Base-by-base conservation (phyloP, 352 stramenopile genomes). In the Blastocystis sp. region DNA sequence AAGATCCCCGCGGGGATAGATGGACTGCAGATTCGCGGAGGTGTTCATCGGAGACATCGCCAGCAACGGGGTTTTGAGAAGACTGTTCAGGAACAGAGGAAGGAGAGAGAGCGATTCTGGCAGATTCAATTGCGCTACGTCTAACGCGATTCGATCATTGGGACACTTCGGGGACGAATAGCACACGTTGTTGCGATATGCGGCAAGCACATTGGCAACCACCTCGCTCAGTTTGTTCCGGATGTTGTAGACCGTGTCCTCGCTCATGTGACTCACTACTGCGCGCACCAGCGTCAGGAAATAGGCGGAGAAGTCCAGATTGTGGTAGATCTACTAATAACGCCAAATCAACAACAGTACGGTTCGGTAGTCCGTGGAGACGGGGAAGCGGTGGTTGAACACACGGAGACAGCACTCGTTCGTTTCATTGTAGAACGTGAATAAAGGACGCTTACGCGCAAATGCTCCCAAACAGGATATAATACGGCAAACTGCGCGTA, bases 401-500 rank as follows among this genome's bases (percentile, higher is more conserved):
- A 81, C 71, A n/a, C 71, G 71, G 21, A 81, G 34, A 9, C 71
- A 81, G 21, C 40, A 45, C 59, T 65, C 52, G 28, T 48, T 81
- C 17, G 64, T 21, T 3, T 81, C 71, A 64, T 81, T 81, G 52
- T 52, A 38, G 43, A 48, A 81, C 9, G 48, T 81, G 43, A n/a
- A 21, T 38, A n/a, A 64, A 10, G 63, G 11, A 7, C 28, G 10
- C 11, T 28, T n/a, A 34, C 38, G n/a, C 28, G n/a, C 19, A 77
- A 19, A 4, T n/a, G 3, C 38, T 6, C 28, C 28, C 28, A 34
- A 34, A 34, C 28, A 34, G 28, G 28, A 34, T 21, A 81, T 54
- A 81, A 24, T 6, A 81, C 59, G n/a, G 71, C 71, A 42, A 81
- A 81, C 59, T 81, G 71, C 28, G 71, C 71, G 43, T 81, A 64